A percentile compares a stretch with the other conserved stretches of the same genome.
Conservation (phyloP, 805 yeast species). For the Teunomyces aglyptinius region DNA sequence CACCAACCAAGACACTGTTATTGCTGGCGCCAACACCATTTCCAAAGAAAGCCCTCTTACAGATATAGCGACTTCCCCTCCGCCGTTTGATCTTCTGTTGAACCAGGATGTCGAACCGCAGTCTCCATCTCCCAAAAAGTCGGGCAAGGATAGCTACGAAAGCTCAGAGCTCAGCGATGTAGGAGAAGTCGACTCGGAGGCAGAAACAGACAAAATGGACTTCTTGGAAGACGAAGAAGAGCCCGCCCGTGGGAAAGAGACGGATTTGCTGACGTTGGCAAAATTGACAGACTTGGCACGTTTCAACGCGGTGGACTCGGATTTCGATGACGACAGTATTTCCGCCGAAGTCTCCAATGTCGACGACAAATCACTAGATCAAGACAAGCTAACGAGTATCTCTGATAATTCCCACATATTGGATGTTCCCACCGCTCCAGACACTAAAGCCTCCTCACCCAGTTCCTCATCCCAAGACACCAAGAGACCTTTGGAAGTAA, state of each 20-base stretch:
- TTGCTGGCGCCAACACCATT: slow-evolving; percentile 6
- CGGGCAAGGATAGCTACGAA: slow-evolving; percentile 27
- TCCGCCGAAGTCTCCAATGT: slow-evolving; percentile 2
- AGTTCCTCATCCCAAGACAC: not conserved
- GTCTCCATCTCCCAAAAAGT: not conserved
- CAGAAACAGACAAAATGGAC: slow-evolving; percentile 88
- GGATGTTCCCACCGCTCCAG: not conserved
- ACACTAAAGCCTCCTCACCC: not conserved
- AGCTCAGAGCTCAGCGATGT: slow-evolving; percentile 49
- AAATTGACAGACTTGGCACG: slow-evolving; percentile 43
- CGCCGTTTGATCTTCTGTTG: slow-evolving; percentile 29
- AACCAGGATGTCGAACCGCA: slow-evolving; percentile 4
- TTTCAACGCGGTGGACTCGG: slow-evolving; percentile 36
- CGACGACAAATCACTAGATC: not conserved
- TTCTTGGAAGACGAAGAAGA: slow-evolving; percentile 38
- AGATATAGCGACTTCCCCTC: slow-evolving; percentile 42
- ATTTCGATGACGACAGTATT: slow-evolving; percentile 25
- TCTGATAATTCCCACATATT: not conserved
- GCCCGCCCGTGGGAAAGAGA: slow-evolving; percentile 17
- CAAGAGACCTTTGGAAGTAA: slow-evolving; percentile 1
- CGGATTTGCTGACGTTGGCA: slow-evolving; percentile 40
- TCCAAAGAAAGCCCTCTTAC: slow-evolving; percentile 40
- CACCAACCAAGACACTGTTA: not conserved
- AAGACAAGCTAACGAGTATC: slow-evolving; percentile 1
- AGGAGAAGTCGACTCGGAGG: slow-evolving; percentile 71